phyloP scores from a whole-genome alignment of 768 basidiomycete genomes.

The Suillus subaureus region DNA sequence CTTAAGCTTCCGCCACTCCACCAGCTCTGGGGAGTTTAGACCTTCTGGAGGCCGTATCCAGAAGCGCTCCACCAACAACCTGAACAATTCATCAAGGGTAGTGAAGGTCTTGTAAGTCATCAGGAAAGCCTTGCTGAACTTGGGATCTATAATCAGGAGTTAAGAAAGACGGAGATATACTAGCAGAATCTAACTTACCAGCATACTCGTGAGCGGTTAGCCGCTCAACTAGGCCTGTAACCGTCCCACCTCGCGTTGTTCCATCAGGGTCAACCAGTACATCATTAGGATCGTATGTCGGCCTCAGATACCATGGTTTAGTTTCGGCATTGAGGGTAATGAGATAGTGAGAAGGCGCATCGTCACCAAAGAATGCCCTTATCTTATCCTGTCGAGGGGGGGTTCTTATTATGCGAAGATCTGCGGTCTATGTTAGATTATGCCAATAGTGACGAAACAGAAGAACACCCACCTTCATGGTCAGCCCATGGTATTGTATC shows the following conservation, averaged over 20 bases:
- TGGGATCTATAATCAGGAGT: constrained; percentile 42
- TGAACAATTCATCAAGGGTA: constrained; percentile 55
- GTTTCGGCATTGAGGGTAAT: constrained; percentile 40
- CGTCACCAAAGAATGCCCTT: constrained; percentile 52
- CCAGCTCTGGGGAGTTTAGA: constrained; percentile 44
- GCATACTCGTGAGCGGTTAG: constrained; percentile 66
- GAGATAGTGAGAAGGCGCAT: constrained; percentile 48
- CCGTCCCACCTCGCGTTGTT: constrained; percentile 61
- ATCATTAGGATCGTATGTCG: constrained; percentile 56
- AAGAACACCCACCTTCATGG: constrained; percentile 16
- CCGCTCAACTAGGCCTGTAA: constrained; percentile 61
- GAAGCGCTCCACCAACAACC: constrained; percentile 56
- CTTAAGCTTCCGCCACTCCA: constrained; percentile 59
- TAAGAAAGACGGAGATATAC: neutral
- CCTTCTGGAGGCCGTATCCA: constrained; percentile 53
- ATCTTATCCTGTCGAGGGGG: constrained; percentile 42
- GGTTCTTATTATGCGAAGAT: constrained; percentile 14
- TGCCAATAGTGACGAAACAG: neutral
- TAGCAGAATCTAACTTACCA: constrained; percentile 39
- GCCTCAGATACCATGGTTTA: constrained; percentile 62
- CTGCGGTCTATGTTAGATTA: constrained; percentile 13
- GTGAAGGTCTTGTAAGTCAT: constrained; percentile 74
- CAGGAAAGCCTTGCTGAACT: constrained; percentile 62
- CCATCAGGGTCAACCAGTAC: constrained; percentile 67
- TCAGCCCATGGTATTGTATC: constrained; percentile 12